phyloP scores from a whole-genome alignment of 2,329 filamentous ascomycete species.

The Monosporascus sp. region DNA sequence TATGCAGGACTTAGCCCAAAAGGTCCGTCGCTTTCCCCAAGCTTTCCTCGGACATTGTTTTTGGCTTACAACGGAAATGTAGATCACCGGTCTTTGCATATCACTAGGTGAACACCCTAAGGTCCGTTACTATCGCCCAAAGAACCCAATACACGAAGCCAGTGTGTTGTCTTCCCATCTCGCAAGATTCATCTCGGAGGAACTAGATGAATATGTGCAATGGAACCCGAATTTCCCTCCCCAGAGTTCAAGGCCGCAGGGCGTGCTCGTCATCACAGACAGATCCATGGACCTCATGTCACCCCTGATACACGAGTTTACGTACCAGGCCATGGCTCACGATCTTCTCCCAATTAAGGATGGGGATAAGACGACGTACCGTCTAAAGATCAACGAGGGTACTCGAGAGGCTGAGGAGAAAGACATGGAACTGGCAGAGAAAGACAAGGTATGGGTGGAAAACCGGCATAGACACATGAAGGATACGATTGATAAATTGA shows the following conservation, averaged over 20 bases:
- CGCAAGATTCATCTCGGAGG: conserved; percentile 84
- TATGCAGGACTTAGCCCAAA: conserved; percentile 80
- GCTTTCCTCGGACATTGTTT: not conserved
- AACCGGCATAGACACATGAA: conserved; percentile 97
- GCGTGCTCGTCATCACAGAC: conserved; percentile 81
- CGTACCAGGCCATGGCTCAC: conserved; percentile 97
- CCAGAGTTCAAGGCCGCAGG: conserved; percentile 69
- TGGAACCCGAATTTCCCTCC: conserved; percentile 82
- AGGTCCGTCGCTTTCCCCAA: conserved; percentile 46
- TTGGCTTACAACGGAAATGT: conserved; percentile 10
- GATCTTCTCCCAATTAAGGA: conserved; percentile 87
- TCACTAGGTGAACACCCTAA: conserved; percentile 90
- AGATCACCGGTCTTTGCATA: conserved; percentile 85
- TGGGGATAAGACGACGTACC: conserved; percentile 81
- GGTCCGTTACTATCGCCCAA: conserved; percentile 84
- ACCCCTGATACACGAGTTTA: conserved; percentile 90
- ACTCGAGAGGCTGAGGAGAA: conserved; percentile 68
- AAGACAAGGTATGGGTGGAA: conserved; percentile 91
- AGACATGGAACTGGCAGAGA: conserved; percentile 85
- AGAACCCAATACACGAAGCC: conserved; percentile 73
- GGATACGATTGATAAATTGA: conserved; percentile 89
- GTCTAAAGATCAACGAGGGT: conserved; percentile 72
- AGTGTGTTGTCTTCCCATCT: conserved; percentile 81
- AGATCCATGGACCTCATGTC: conserved; percentile 88
- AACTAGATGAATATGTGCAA: conserved; percentile 83